A percentile compares a stretch with the other conserved stretches of the same genome.
phyloP scores from a whole-genome alignment of 2,329 filamentous ascomycete genomes.

The Bipolaris bicolor region DNA sequence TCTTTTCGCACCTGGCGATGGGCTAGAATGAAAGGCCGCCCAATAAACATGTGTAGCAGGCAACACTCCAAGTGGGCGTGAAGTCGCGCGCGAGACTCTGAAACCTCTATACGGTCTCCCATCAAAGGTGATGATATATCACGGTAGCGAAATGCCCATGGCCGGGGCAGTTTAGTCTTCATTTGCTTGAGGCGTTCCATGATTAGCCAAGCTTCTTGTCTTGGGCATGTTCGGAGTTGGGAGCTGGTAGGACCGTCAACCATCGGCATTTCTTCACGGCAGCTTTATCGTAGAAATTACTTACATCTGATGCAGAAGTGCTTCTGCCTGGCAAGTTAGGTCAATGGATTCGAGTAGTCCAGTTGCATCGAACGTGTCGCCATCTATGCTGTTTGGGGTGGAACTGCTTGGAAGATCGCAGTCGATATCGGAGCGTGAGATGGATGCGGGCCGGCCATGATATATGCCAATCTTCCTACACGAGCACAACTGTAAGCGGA shows the following conservation, averaged over 20 bases:
- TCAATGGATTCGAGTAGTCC: conserved; percentile 15
- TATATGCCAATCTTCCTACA: conserved; percentile 21
- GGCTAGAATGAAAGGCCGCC: conserved; percentile 20
- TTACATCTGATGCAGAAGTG: conserved; percentile 17
- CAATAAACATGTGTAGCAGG: conserved; percentile 22
- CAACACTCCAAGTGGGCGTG: conserved; percentile 18
- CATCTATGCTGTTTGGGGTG: neutral
- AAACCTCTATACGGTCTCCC: neutral
- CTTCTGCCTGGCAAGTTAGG: conserved; percentile 13
- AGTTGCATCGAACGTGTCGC: conserved; percentile 4
- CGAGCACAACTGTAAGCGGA: neutral
- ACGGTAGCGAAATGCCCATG: conserved; percentile 3
- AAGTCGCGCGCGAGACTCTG: conserved; percentile 4
- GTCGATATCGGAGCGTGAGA: conserved; percentile 18
- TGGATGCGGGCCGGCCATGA: conserved; percentile 21
- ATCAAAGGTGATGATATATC: neutral
- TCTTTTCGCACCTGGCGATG: conserved; percentile 13
- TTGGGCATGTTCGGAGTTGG: conserved; percentile 12
- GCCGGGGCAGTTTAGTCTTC: conserved; percentile 8
- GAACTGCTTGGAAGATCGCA: conserved; percentile 11
- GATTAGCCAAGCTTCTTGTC: conserved; percentile 10
- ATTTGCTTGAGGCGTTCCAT: conserved; percentile 11
- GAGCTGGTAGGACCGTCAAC: conserved; percentile 3
- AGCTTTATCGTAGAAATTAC: neutral
- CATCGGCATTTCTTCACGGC: neutral